phyloP scores from a whole-genome alignment of 1,284 basidiomycete species.

The Naganishia albida region DNA sequence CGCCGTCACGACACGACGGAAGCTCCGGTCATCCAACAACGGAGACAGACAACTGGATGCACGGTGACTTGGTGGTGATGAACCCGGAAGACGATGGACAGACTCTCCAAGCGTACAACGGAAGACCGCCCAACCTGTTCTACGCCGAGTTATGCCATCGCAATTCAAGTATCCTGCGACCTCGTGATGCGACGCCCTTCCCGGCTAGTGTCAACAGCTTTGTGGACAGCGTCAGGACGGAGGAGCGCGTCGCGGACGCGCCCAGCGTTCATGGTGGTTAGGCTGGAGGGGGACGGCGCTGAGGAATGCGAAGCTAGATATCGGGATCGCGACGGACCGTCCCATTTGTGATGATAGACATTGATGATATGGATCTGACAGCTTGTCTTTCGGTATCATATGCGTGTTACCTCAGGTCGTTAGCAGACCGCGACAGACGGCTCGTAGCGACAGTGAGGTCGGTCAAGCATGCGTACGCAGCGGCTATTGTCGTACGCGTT shows the following conservation, averaged over 20 bases:
- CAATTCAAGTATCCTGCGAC: conserved; percentile 9
- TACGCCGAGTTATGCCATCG: conserved; percentile 18
- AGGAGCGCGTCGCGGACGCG: background rate
- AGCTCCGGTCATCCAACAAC: background rate
- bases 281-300: too few relatives aligned
- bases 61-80: background rate
- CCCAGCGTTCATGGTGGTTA: background rate
- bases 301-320: too few relatives aligned
- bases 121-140: conserved; percentile 8
- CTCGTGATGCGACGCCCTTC: conserved; percentile 4
- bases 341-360: background rate
- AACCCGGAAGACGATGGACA: background rate
- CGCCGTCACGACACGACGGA: background rate
- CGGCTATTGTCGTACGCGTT: too few relatives aligned
- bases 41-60: background rate
- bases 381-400: too few relatives aligned
- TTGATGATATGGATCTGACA: too few relatives aligned
- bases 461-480: too few relatives aligned
- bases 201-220: conserved; percentile 12
- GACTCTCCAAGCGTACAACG: background rate
- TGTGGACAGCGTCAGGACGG: conserved; percentile 1
- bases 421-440: too few relatives aligned
- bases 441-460: too few relatives aligned
- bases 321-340: too few relatives aligned
- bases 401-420: too few relatives aligned